Base-by-base conservation (phyloP, 2,329 filamentous ascomycete species). In the Lomentospora prolificans region DNA sequence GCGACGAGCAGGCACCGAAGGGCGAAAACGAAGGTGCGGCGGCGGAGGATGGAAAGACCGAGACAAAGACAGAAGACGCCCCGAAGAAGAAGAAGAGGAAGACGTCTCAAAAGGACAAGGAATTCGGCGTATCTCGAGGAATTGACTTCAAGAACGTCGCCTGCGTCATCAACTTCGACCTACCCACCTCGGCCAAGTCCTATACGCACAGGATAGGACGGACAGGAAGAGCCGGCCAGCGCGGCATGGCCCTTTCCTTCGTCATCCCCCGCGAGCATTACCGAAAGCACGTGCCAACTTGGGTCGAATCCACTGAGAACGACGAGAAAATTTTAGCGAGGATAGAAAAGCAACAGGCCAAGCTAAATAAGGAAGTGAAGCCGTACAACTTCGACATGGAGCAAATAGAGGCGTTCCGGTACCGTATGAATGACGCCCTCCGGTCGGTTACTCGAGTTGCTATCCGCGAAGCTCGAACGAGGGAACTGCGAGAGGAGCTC, bases 131-230 rank as follows among this genome's bases (percentile, higher is more conserved):
- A n/a, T 92, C 91, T 9, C 83, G 94, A 63, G 94, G 92, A 57
- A 95, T 99, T 63, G 94, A 99, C 70, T 99, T 99, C 75, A 86
- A 94, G 65, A 92, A 96, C 65, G 91, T 99, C 55, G 85, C 90
- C 3, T 90, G 89, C 60, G 91, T 99, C 24, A 83, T 99, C 67
- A 99, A 99, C 73, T 99, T 99, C 69, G 94, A 99, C 69, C 84
- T 99, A 14, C 94, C 94, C 1, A 82, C 84, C 14, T 87, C 85
- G 7, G 86, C 90, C 36, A 95, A 90, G 67, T 95, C 90, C 7
- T 99, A 99, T 70, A 95, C 89, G n/a, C 94, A 99, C 71, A 86
- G 94, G 55, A 95, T 99, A 64, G 94, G 94, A 30, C 85, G 94
- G 30, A 99, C 94, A 4, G 94, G 90, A 1, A 83, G 94, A 59